A percentile compares a stretch with the other conserved stretches of the same genome.
Evolutionary conservation across 208 protist species (phyloP).

Genomic region (Wallacemonas rigidus): DNA sequence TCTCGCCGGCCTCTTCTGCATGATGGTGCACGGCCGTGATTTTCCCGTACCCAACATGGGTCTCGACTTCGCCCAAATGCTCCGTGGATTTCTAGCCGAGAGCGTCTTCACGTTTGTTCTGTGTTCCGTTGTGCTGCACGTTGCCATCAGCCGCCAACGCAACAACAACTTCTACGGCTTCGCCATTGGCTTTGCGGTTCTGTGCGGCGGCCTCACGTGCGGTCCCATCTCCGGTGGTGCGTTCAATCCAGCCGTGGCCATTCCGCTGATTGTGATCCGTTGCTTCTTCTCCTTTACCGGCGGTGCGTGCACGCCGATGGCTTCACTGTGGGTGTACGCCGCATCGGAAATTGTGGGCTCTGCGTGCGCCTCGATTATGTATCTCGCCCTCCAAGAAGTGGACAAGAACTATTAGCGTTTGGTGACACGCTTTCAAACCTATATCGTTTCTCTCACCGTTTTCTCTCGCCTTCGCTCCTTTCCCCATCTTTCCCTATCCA

Average conservation of each 20-base stretch:
- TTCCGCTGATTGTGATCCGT: conserved; percentile 64
- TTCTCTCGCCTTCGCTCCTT: conserved; percentile 12
- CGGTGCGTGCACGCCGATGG: conserved; percentile 51
- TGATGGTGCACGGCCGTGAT: conserved; percentile 60
- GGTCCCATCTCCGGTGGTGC: conserved; percentile 63
- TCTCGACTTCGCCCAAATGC: conserved; percentile 53
- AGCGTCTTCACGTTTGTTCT: conserved; percentile 82
- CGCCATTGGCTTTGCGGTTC: conserved; percentile 74
- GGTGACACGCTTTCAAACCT: neutral
- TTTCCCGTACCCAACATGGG: conserved; percentile 75
- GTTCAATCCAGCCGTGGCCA: conserved; percentile 80
- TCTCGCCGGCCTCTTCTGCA: conserved; percentile 59
- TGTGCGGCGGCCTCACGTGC: conserved; percentile 64
- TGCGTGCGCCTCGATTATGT: conserved; percentile 69
- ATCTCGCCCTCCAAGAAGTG: conserved; percentile 63
- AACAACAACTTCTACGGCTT: conserved; percentile 86
- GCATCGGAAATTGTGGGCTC: conserved; percentile 69
- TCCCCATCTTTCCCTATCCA: conserved; percentile 8
- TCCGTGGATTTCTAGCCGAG: conserved; percentile 77
- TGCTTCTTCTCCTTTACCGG: conserved; percentile 59
- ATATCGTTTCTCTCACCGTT: conserved; percentile 13
- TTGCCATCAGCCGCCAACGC: conserved; percentile 59
- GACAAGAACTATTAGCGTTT: conserved; percentile 33
- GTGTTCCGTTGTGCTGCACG: conserved; percentile 78
- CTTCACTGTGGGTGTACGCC: conserved; percentile 72